phyloP scores from a whole-genome alignment of 163 green algal genomes.

The Trebouxiophyceae sp. region DNA sequence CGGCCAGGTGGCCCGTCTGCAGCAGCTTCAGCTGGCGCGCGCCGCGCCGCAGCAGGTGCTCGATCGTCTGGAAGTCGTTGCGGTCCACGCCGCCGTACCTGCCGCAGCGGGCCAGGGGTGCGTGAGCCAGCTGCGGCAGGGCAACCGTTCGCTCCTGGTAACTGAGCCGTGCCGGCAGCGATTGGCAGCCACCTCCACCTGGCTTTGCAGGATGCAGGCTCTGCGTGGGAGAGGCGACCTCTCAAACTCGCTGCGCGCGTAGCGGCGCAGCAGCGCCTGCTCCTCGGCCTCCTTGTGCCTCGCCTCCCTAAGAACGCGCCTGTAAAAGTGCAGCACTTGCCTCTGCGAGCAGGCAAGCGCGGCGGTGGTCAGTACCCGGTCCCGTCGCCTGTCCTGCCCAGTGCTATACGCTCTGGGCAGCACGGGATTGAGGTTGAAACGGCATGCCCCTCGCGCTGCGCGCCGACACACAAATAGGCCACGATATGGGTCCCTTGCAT shows the following conservation, averaged over 20 bases:
- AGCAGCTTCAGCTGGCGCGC: conserved; percentile 36
- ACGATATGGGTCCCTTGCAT: too few relatives aligned
- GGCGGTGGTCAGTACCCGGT: too few relatives aligned
- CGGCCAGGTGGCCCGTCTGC: too few relatives aligned
- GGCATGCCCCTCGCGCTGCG: too few relatives aligned
- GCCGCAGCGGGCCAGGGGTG: neutral
- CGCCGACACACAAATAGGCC: too few relatives aligned
- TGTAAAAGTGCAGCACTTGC: conserved; percentile 36
- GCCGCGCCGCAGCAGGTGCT: conserved; percentile 43
- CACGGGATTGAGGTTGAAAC: too few relatives aligned
- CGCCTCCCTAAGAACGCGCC: conserved; percentile 12
- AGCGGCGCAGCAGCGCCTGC: neutral
- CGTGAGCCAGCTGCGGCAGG: neutral
- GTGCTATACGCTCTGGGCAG: too few relatives aligned
- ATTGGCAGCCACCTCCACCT: too few relatives aligned
- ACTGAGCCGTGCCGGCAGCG: too few relatives aligned
- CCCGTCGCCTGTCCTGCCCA: too few relatives aligned
- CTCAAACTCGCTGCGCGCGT: conserved; percentile 34
- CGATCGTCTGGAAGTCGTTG: conserved; percentile 44
- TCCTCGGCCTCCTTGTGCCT: conserved; percentile 3
- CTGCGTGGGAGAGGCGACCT: conserved; percentile 13
- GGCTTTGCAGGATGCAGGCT: too few relatives aligned
- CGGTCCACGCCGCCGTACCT: conserved; percentile 24
- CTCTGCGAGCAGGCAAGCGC: conserved; percentile 28
- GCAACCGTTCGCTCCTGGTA: too few relatives aligned